Evolutionary conservation across 2,329 filamentous ascomycete genomes (phyloP), one percentile per base, ranked within the genome.

Genomic region (Colletotrichum tofieldiae): DNA sequence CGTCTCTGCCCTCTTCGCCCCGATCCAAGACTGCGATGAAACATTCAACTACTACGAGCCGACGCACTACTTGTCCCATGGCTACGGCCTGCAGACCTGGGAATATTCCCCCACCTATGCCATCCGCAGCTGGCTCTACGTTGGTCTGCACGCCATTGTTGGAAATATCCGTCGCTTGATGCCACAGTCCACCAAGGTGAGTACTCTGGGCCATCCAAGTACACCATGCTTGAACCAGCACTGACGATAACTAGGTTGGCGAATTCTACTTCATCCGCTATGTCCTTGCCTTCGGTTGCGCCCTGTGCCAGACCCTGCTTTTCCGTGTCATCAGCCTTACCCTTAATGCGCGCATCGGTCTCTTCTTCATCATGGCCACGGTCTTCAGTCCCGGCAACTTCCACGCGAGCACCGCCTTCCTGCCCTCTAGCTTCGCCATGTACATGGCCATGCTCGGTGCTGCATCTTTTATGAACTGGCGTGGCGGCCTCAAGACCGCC

Each of bases 21-120:
- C 96, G 0, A 98, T 99, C 75, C 95, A 98, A 81, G 96, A 99
- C 82, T 99, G 96, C 81, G 96, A 99, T 78, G 96, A 99, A 85
- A 96, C 96, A 14, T 99, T 97, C 88, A 99, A 99, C 82, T 99
- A 98, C 86, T 99, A 96, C 95, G 96, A 99, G 78, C 96, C 96
- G 0, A 91, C 95, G 0, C 96, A 99, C 82, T 99, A 98, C 82
- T 89, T 99, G 37, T 93, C 91, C 71, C 95, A 98, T 85, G 94
- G 94, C 77, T 96, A 97, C 79, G 96, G 96, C 49, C 87, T 98
- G 62, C 95, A 99, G 84, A 99, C 96, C 1, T 99, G 96, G 96
- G 96, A 99, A 82, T 99, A 98, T 83, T 97, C 96, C 0, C 96
- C 96, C 6, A 92, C 96, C 70, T 98, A 93, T 83, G 94, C 95